A percentile compares a stretch with the other conserved stretches of the same genome.
These are phyloP conservation scores for Sarocladium kiliense DNA, from an alignment of 2,329 filamentous ascomycete genomes.

Conservation along the genomic window DNA sequence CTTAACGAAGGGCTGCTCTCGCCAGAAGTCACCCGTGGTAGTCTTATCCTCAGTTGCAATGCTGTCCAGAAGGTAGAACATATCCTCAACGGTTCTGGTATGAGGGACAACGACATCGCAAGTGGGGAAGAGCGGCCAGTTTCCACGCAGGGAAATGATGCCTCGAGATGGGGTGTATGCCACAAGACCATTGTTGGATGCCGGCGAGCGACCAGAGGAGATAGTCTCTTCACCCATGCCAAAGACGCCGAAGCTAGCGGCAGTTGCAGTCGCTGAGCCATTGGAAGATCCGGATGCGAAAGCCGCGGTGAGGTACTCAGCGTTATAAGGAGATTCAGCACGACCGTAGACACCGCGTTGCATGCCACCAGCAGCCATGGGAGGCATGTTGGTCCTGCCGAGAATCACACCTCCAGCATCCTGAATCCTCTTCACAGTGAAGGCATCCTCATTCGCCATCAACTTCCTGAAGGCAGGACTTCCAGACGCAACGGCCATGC, in stretches of 20 bases:
- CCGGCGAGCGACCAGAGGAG: constrained; percentile 49
- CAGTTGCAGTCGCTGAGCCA: constrained; percentile 45
- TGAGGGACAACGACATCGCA: constrained; percentile 52
- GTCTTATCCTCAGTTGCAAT: constrained; percentile 37
- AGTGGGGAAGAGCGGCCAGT: constrained; percentile 51
- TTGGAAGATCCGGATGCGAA: constrained; percentile 55
- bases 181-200: constrained; percentile 50
- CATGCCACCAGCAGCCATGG: constrained; percentile 55
- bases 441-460: constrained; percentile 46
- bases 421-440: constrained; percentile 40
- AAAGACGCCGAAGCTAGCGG: constrained; percentile 46
- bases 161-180: constrained; percentile 52
- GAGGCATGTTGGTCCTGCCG: constrained; percentile 52
- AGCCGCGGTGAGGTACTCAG: constrained; percentile 45
- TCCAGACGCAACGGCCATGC: constrained; percentile 47
- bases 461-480: constrained; percentile 49
- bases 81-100: constrained; percentile 42
- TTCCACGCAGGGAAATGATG: constrained; percentile 43
- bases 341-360: constrained; percentile 51
- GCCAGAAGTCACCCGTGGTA: constrained; percentile 47
- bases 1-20: constrained; percentile 41
- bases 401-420: constrained; percentile 25
- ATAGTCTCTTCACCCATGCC: constrained; percentile 52
- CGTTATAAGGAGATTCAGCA: constrained; percentile 52
- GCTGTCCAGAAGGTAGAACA: constrained; percentile 44